Evolutionary conservation across 2,329 filamentous ascomycete species (phyloP).

Genomic region (Aspergillus pseudonomiae): DNA sequence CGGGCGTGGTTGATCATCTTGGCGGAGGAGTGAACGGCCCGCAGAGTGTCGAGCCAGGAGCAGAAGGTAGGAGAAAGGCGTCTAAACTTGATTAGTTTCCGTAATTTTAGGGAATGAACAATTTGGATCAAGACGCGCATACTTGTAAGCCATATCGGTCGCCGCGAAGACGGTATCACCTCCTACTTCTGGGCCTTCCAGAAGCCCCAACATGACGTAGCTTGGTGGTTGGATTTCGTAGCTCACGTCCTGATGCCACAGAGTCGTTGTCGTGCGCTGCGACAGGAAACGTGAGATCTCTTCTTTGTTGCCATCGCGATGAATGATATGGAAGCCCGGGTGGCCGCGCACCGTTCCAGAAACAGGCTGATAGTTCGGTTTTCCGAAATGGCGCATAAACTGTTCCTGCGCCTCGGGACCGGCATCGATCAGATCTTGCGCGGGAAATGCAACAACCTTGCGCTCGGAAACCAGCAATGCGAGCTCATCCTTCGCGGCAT

Average conservation of each 20-base stretch:
- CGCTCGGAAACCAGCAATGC: conserved; percentile 71
- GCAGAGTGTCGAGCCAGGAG: conserved; percentile 36
- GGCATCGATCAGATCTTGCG: conserved; percentile 53
- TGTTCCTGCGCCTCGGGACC: conserved; percentile 47
- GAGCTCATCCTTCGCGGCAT: conserved; percentile 54
- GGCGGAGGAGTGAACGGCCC: conserved; percentile 44
- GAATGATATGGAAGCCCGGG: conserved; percentile 52
- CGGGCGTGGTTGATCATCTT: conserved; percentile 50
- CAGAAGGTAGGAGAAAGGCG: conserved; percentile 57
- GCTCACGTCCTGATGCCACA: conserved; percentile 55
- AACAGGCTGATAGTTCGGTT: conserved; percentile 50
- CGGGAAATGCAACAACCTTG: conserved; percentile 55
- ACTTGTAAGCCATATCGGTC: conserved; percentile 50
- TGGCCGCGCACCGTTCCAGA: conserved; percentile 45
- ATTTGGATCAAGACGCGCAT: conserved; percentile 15
- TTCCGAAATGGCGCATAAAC: conserved; percentile 51
- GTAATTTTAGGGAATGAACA: background rate
- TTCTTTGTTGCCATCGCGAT: conserved; percentile 48
- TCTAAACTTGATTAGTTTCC: conserved; percentile 16
- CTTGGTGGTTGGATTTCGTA: conserved; percentile 53
- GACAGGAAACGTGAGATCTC: conserved; percentile 49
- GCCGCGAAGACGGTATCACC: conserved; percentile 53
- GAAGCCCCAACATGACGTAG: conserved; percentile 52
- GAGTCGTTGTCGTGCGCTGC: conserved; percentile 49
- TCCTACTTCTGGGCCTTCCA: conserved; percentile 55